Conservation (phyloP, 1,284 basidiomycete genomes). For the Cryptococcus sp. region DNA sequence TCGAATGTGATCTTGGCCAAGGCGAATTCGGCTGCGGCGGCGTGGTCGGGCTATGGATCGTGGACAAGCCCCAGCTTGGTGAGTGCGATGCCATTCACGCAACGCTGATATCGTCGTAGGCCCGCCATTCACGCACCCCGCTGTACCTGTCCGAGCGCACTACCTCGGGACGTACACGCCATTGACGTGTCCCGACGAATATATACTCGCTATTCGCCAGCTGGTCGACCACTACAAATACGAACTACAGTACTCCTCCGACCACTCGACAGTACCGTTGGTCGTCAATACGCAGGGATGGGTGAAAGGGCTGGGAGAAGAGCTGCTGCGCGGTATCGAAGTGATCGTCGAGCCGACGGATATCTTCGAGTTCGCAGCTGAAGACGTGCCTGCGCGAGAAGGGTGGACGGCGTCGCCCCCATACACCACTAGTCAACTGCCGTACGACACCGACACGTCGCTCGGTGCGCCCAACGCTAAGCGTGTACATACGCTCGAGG, state of each 20-base stretch:
- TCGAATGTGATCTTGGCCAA: conserved; percentile 92
- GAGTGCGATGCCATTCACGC: conserved; percentile 17
- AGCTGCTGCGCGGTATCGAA: conserved; percentile 72
- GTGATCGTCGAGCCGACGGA: conserved; percentile 65
- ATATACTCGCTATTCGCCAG: conserved; percentile 68
- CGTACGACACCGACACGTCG: conserved; percentile 8
- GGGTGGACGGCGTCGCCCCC: conserved; percentile 41
- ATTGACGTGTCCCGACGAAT: conserved; percentile 74
- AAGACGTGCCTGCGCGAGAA: conserved; percentile 10
- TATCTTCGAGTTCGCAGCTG: conserved; percentile 61
- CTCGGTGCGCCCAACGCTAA: not conserved
- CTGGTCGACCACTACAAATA: conserved; percentile 71
- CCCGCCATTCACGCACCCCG: conserved; percentile 80
- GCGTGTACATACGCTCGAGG: conserved; percentile 29
- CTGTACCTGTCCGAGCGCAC: conserved; percentile 71
- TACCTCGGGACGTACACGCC: conserved; percentile 81
- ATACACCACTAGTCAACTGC: conserved; percentile 17
- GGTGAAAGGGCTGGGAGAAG: conserved; percentile 89
- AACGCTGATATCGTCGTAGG: conserved; percentile 56
- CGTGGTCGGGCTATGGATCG: conserved; percentile 74
- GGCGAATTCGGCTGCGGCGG: conserved; percentile 90
- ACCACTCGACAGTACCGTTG: conserved; percentile 68
- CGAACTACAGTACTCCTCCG: conserved; percentile 61
- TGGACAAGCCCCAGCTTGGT: conserved; percentile 73
- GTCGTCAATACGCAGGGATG: conserved; percentile 97